These are phyloP conservation scores for Actinomucor elegans DNA, from an alignment of 371 early-diverging fungal species.

Conservation along the genomic window DNA sequence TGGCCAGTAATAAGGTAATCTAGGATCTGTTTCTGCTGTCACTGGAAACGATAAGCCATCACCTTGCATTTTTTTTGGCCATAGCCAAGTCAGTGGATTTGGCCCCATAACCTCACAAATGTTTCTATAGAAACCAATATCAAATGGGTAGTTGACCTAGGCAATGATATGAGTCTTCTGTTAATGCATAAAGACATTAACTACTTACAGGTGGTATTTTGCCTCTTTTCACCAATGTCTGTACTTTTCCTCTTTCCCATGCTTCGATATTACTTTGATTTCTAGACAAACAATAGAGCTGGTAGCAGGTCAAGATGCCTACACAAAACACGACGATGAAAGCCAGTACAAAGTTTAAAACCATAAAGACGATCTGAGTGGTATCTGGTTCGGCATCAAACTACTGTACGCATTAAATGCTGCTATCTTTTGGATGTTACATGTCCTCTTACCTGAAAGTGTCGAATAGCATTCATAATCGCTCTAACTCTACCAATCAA, in stretches of 20 bases:
- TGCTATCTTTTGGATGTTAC: no score
- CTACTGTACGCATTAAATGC: slow-evolving; percentile 8
- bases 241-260: slow-evolving; percentile 82
- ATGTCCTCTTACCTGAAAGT: slow-evolving; percentile 32
- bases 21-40: slow-evolving; percentile 26
- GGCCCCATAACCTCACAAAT: slow-evolving; percentile 80
- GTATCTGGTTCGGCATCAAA: slow-evolving; percentile 60
- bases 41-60: slow-evolving; percentile 76
- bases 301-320: slow-evolving; percentile 81
- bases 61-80: slow-evolving; percentile 63
- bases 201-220: slow-evolving; percentile 56
- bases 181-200: not conserved
- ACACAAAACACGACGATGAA: slow-evolving; percentile 79
- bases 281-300: slow-evolving; percentile 73
- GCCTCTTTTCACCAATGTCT: slow-evolving; percentile 64
- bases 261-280: slow-evolving; percentile 97
- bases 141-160: slow-evolving; percentile 60
- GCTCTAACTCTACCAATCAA: slow-evolving; percentile 36
- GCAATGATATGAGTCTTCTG: not conserved
- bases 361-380: slow-evolving; percentile 66
- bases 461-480: slow-evolving; percentile 41
- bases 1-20: slow-evolving; percentile 34
- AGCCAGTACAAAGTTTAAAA: slow-evolving; percentile 73
- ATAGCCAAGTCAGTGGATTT: slow-evolving; percentile 65
- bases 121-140: slow-evolving; percentile 83